Percentiles rank a stretch among this genome's conserved stretches.
phyloP scores from a whole-genome alignment of 148 eudicot species.

The Rhododendron mucronatum region DNA sequence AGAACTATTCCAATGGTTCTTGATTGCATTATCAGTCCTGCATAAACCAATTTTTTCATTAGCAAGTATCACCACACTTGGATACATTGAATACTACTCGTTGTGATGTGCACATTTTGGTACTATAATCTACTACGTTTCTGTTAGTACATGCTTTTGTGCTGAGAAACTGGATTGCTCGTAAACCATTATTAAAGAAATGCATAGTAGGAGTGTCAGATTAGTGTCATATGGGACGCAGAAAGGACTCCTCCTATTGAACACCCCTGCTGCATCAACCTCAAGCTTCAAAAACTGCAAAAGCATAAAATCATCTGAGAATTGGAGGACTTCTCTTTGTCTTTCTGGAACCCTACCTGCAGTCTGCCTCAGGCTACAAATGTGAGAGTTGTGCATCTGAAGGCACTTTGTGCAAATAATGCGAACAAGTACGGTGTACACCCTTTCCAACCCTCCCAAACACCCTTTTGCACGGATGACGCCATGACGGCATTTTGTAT shows the following conservation, averaged over 20 bases:
- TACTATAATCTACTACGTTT: neutral
- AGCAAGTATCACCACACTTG: neutral
- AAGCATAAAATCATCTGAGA: neutral
- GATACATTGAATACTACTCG: neutral
- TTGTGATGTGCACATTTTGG: neutral
- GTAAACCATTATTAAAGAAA: neutral
- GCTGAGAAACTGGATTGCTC: neutral
- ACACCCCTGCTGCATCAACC: neutral
- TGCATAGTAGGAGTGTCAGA: neutral
- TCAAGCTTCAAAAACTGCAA: neutral
- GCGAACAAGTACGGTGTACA: neutral
- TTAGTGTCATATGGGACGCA: neutral
- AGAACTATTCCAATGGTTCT: constrained; percentile 99
- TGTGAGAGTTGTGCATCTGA: neutral
- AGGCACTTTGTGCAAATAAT: neutral
- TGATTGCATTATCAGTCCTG: constrained; percentile 97
- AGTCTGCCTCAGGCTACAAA: neutral
- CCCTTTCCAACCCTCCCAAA: neutral
- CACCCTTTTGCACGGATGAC: neutral
- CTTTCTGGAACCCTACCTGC: neutral
- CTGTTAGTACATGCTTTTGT: neutral
- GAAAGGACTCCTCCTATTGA: neutral
- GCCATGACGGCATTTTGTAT: neutral
- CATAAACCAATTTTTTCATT: constrained; percentile 12
- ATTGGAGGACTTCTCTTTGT: neutral